A percentile compares a stretch with the other conserved stretches of the same genome.
Evolutionary conservation across 169 alveolate species (phyloP).

Genomic region (Plasmodium falciparum): DNA sequence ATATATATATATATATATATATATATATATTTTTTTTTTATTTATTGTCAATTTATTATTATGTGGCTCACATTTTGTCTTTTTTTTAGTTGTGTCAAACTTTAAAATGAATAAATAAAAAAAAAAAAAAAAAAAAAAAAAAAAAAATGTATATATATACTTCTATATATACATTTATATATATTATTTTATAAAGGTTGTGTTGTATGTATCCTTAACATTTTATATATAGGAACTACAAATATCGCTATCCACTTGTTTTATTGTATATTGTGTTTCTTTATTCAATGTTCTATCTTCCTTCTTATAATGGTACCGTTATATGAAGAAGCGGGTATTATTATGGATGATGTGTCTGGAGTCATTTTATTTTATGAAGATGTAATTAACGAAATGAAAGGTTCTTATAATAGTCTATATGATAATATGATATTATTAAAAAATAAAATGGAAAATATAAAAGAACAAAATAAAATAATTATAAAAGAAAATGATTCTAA

Average conservation of each 20-base stretch:
- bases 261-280: background rate
- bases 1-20: no score
- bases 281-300: background rate
- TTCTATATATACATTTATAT: background rate
- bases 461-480: background rate
- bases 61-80: no score
- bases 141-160: background rate
- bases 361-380: slow-evolving; percentile 55
- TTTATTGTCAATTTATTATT: no score
- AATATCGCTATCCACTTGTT: background rate
- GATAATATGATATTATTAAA: slow-evolving; percentile 17
- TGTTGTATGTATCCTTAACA: no score
- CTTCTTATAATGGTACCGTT: slow-evolving; percentile 3
- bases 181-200: no score
- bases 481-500: background rate
- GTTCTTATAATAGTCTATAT: slow-evolving; percentile 24
- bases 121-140: no score
- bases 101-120: no score
- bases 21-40: no score
- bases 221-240: no score
- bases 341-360: background rate
- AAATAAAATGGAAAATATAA: slow-evolving; percentile 21
- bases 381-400: slow-evolving; percentile 31
- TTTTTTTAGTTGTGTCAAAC: no score
- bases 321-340: slow-evolving; percentile 21